A percentile compares a stretch with the other conserved stretches of the same genome.
Conservation (phyloP, 106 monocot genomes). For the Dioscorea dumetorum region DNA sequence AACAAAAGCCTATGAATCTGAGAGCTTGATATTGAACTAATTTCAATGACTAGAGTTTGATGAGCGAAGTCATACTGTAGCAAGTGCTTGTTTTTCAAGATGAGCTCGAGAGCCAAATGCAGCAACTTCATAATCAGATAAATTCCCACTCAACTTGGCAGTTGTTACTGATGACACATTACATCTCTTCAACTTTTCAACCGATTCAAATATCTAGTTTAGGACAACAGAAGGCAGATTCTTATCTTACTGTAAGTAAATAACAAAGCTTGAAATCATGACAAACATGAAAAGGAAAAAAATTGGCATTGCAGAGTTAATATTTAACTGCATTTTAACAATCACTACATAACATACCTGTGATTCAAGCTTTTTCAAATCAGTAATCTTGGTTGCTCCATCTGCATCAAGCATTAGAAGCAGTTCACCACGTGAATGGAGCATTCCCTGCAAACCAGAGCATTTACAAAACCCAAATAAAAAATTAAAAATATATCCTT, state of each 20-base stretch:
- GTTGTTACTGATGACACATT: slow-evolving; percentile 7
- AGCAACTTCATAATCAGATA: slow-evolving; percentile 60
- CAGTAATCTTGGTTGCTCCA: slow-evolving; percentile 94
- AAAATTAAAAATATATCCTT: too few relatives aligned
- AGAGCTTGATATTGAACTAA: too few relatives aligned
- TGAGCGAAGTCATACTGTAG: slow-evolving; percentile 37
- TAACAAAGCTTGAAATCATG: too few relatives aligned
- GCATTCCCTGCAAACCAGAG: slow-evolving; percentile 87
- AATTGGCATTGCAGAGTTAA: too few relatives aligned
- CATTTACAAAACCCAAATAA: slow-evolving; percentile 11
- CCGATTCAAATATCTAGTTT: slow-evolving; percentile 42
- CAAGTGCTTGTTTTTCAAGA: slow-evolving; percentile 94
- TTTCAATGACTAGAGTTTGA: too few relatives aligned
- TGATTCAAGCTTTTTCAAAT: slow-evolving; percentile 87
- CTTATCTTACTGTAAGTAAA: neutral
- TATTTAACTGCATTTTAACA: neutral
- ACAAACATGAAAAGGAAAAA: too few relatives aligned
- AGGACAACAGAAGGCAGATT: slow-evolving; percentile 1
- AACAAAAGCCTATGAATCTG: neutral
- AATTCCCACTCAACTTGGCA: slow-evolving; percentile 8
- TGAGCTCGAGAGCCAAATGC: slow-evolving; percentile 98
- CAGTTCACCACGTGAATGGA: slow-evolving; percentile 91
- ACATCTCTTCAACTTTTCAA: slow-evolving; percentile 27
- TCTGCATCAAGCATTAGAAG: slow-evolving; percentile 99
- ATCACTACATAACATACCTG: slow-evolving; percentile 35